Percentiles rank a stretch among this genome's conserved stretches.
Conservation (phyloP, 2,329 filamentous ascomycete species). For the Ophidiomyces ophidiicola region DNA sequence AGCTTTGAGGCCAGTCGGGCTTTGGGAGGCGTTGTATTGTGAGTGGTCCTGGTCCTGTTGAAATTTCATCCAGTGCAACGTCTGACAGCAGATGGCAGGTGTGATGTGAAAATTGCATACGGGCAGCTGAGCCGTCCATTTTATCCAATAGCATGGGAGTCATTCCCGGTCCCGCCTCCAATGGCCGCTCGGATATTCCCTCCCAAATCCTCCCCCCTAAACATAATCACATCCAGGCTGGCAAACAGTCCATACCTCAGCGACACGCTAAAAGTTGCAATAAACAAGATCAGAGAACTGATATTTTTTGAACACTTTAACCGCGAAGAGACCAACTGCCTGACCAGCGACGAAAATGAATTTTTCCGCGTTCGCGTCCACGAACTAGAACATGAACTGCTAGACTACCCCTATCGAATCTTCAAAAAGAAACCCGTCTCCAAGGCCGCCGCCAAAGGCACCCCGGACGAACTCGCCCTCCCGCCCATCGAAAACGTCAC, state of each 20-base stretch:
- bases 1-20: constrained; percentile 20
- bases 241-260: constrained; percentile 23
- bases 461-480: constrained; percentile 5
- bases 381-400: constrained; percentile 29
- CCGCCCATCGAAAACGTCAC: constrained; percentile 23
- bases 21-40: constrained; percentile 23
- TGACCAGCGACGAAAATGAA: constrained; percentile 22
- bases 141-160: constrained; percentile 26
- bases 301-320: constrained; percentile 25
- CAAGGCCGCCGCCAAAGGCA: background rate
- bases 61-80: background rate
- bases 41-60: constrained; percentile 12
- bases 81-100: constrained; percentile 16
- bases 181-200: constrained; percentile 23
- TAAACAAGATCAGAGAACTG: constrained; percentile 23
- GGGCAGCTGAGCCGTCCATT: constrained; percentile 26
- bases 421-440: background rate
- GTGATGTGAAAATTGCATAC: constrained; percentile 26
- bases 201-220: constrained; percentile 18
- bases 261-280: constrained; percentile 18
- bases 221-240: constrained; percentile 21
- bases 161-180: constrained; percentile 21
- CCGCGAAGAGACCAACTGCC: constrained; percentile 15
- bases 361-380: constrained; percentile 25
- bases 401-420: constrained; percentile 26